A percentile compares a stretch with the other conserved stretches of the same genome.
phyloP scores from a whole-genome alignment of 257 asterid genomes.

The Plantago ovata region DNA sequence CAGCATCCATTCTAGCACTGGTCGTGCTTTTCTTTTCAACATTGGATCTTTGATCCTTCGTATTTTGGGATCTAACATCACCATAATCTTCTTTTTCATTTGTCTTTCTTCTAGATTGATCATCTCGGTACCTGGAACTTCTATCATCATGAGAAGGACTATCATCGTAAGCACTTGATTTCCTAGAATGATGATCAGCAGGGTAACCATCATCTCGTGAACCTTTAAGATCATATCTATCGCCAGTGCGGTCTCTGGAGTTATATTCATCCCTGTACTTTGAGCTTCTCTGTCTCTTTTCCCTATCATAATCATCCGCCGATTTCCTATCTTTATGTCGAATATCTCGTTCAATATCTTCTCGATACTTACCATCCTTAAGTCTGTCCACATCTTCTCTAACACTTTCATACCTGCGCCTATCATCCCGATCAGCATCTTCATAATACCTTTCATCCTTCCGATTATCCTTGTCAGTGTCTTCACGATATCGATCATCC shows the following conservation, averaged over 20 bases:
- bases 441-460: slow-evolving; percentile 52
- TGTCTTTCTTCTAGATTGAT: slow-evolving; percentile 62
- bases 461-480: slow-evolving; percentile 49
- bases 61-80: slow-evolving; percentile 59
- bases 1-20: slow-evolving; percentile 40
- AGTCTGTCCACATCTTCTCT: slow-evolving; percentile 48
- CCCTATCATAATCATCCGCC: slow-evolving; percentile 62
- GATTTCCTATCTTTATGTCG: slow-evolving; percentile 53
- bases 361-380: slow-evolving; percentile 61
- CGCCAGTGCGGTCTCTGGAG: slow-evolving; percentile 59
- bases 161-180: slow-evolving; percentile 50
- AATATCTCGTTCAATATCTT: slow-evolving; percentile 57
- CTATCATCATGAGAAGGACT: slow-evolving; percentile 74
- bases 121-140: slow-evolving; percentile 57
- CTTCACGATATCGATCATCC: slow-evolving; percentile 62
- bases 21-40: slow-evolving; percentile 56
- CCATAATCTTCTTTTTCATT: slow-evolving; percentile 65
- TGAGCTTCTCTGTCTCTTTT: slow-evolving; percentile 56
- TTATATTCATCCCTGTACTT: slow-evolving; percentile 65
- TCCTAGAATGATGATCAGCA: slow-evolving; percentile 56
- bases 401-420: slow-evolving; percentile 38
- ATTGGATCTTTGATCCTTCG: slow-evolving; percentile 66
- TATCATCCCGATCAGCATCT: slow-evolving; percentile 48
- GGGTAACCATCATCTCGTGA: slow-evolving; percentile 55
- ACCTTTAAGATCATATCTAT: slow-evolving; percentile 62